A percentile compares a stretch with the other conserved stretches of the same genome.
These are phyloP conservation scores for Parasarocladium wereldwijsianum DNA, from an alignment of 2,329 filamentous ascomycete species.

Conservation along the genomic window DNA sequence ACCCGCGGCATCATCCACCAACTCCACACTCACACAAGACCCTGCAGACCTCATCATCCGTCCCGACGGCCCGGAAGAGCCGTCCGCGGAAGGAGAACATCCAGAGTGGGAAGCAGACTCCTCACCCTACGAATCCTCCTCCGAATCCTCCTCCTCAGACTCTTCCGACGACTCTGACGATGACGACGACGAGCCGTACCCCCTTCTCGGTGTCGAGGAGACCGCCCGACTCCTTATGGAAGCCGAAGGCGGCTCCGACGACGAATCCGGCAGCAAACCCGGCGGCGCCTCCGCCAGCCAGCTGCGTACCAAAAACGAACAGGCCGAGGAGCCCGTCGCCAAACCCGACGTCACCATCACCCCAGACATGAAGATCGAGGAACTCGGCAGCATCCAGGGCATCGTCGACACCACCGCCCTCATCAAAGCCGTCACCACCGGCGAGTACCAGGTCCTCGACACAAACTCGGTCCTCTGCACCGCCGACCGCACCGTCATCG, in stretches of 20 bases:
- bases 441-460: slow-evolving; percentile 76
- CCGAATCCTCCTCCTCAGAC: slow-evolving; percentile 41
- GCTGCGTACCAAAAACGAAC: slow-evolving; percentile 73
- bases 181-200: slow-evolving; percentile 47
- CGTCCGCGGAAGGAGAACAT: slow-evolving; percentile 22
- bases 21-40: no score
- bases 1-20: no score
- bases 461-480: slow-evolving; percentile 71
- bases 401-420: slow-evolving; percentile 68
- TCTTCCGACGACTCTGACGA: slow-evolving; percentile 47
- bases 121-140: slow-evolving; percentile 58
- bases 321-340: slow-evolving; percentile 45
- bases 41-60: no score
- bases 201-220: slow-evolving; percentile 66
- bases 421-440: slow-evolving; percentile 63
- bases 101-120: slow-evolving; percentile 80
- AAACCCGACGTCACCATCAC: slow-evolving; percentile 71
- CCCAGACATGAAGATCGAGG: slow-evolving; percentile 59
- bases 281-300: slow-evolving; percentile 24
- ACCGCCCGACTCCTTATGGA: slow-evolving; percentile 76
- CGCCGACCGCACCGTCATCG: slow-evolving; percentile 60
- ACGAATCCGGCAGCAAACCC: slow-evolving; percentile 44
- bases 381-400: slow-evolving; percentile 61
- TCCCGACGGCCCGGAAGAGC: no score
- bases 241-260: slow-evolving; percentile 64